A percentile compares a stretch with the other conserved stretches of the same genome.
phyloP scores from a whole-genome alignment of 257 asterid genomes.

The Hygrophila difformis region DNA sequence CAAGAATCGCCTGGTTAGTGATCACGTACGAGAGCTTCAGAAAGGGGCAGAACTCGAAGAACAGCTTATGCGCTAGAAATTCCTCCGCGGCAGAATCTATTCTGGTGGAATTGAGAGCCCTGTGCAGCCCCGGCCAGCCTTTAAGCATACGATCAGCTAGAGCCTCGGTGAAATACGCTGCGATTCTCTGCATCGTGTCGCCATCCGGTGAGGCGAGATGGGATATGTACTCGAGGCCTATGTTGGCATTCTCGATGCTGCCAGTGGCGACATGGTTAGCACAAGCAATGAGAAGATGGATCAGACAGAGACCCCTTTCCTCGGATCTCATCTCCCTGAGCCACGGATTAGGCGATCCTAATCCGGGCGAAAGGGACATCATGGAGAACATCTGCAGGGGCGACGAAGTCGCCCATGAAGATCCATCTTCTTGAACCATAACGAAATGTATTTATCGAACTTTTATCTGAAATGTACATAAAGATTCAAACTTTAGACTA shows the following conservation, averaged over 20 bases:
- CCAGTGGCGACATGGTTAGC: constrained; percentile 61
- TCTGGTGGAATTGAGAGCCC: constrained; percentile 52
- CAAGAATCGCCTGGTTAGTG: constrained; percentile 64
- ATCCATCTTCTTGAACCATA: constrained; percentile 58
- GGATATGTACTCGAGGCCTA: constrained; percentile 53
- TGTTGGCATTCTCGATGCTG: constrained; percentile 50
- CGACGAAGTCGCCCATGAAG: constrained; percentile 49
- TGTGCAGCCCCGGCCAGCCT: constrained; percentile 57
- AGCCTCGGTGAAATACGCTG: constrained; percentile 60
- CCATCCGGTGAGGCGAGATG: constrained; percentile 66
- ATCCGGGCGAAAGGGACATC: constrained; percentile 54
- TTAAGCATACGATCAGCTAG: constrained; percentile 63
- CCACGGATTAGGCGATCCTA: constrained; percentile 52
- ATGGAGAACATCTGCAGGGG: constrained; percentile 49
- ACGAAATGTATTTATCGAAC: too few relatives aligned
- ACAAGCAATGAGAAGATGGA: constrained; percentile 49
- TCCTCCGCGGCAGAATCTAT: constrained; percentile 24
- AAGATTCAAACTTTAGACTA: too few relatives aligned
- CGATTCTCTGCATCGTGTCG: constrained; percentile 71
- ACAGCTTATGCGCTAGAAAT: constrained; percentile 29
- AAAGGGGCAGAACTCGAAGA: constrained; percentile 58
- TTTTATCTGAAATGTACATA: neutral
- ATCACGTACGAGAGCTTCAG: constrained; percentile 54
- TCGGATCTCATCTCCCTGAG: constrained; percentile 53
- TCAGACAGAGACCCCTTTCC: constrained; percentile 58